Evolutionary conservation across 2,329 filamentous ascomycete genomes (phyloP).

Genomic region (Fusarium sp.): DNA sequence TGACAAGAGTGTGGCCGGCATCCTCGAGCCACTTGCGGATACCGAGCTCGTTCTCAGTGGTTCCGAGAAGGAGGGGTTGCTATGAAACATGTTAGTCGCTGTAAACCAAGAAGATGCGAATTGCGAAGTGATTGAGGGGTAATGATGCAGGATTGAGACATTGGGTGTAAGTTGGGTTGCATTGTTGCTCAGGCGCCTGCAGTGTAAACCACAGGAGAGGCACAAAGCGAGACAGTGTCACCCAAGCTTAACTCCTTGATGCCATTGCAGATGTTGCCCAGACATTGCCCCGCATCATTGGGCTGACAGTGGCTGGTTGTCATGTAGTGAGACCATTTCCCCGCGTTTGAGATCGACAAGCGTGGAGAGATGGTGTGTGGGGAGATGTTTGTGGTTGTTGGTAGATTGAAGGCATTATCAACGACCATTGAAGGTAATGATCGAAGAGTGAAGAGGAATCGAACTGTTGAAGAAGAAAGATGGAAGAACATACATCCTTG

Average conservation of each 20-base stretch:
- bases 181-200: conserved; percentile 22
- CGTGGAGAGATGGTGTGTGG: conserved; percentile 33
- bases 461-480: not conserved
- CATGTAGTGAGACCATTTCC: conserved; percentile 40
- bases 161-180: conserved; percentile 27
- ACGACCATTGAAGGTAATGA: conserved; percentile 21
- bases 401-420: conserved; percentile 17
- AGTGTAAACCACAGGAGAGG: conserved; percentile 29
- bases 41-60: conserved; percentile 98
- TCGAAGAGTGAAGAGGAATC: conserved; percentile 2
- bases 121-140: conserved; percentile 6
- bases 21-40: conserved; percentile 98
- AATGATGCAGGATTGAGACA: conserved; percentile 20
- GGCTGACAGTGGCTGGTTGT: conserved; percentile 41
- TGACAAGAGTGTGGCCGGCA: conserved; percentile 94
- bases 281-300: conserved; percentile 40
- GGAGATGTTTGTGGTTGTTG: conserved; percentile 23
- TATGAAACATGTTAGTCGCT: conserved; percentile 49
- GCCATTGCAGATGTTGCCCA: conserved; percentile 21
- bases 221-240: conserved; percentile 21
- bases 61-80: conserved; percentile 87
- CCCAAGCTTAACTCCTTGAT: conserved; percentile 17
- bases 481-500: conserved; percentile 72
- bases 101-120: conserved; percentile 13
- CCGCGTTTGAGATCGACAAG: conserved; percentile 48